Base-by-base conservation (phyloP, 805 yeast genomes). In the Suhomyces kilbournensis region DNA sequence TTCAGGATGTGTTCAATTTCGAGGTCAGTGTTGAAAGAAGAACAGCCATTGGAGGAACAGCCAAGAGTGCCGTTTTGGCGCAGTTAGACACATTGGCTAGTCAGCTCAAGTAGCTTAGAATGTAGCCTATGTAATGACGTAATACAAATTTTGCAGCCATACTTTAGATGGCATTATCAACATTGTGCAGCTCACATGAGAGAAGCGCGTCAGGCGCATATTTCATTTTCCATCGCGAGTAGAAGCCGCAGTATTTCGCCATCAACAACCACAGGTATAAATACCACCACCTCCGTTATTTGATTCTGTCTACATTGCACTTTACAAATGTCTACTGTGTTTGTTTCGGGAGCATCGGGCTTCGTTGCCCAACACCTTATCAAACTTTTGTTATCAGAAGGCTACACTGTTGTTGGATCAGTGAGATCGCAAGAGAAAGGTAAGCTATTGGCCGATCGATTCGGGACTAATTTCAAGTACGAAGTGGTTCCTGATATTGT, bases 1-100 rank as follows among this genome's bases (percentile, higher is more conserved):
- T 94, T 12, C 80, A 72, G 55, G 86, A 84, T 44, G 90, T 89
- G n/a, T 94, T 94, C 66, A 80, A 93, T 72, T 94, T 93, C 68
- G 98, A 94, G 67, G 84, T 80, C 55, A 88, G 96, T 66, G 98
- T 94, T 22, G 99, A 94, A 76, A 88, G 96, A 80, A 89, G 99
- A 75, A 83, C 86, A 48, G 97, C 98, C 19, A 91, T 85, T 52
- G 99, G 99, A 56, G 99, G 99, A 60, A 92, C 99, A 30, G 97
- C 98, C 14, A 90, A 85, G 70, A 71, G 83, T 34, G 97, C 99
- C 14, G 89, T 94, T n/a, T 65, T 83, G 47, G 80, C 83, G 63
- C 99, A 94, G 71, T 74, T 93, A 46, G 68, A 65, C 2, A 60
- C 56, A 49, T 69, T 81, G 58, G 45, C 43, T 17, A 42, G 45